Evolutionary conservation across 2,329 filamentous ascomycete genomes (phyloP), one percentile per base, ranked within the genome.

Genomic region (Cladosporium velox): DNA sequence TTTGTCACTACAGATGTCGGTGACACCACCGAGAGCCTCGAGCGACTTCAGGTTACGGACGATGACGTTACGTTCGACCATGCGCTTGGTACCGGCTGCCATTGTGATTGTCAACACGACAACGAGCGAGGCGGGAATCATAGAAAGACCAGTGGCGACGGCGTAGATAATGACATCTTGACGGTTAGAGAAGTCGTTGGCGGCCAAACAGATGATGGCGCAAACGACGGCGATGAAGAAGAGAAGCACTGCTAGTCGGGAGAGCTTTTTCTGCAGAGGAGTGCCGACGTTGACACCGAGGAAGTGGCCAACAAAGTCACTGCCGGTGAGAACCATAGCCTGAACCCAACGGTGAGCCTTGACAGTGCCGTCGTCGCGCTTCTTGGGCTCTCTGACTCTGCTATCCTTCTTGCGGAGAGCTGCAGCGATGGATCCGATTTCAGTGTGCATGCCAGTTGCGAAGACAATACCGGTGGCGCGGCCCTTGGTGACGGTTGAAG

Each of bases 261-360:
- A 92, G 61, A 97, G 84, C 74, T 91, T 94, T 70, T 90, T 89
- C 79, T 96, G 92, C 55, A 97, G 82, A 0, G 93, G 93, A 1
- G 93, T 96, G 59, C 92, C 92, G 64, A 91, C 84, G 64, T 86
- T 89, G 67, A 91, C 84, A 61, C 89, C 89, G 10, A 91, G 80
- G 73, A 91, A 90, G 44, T 83, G 81, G 4, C 86, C 87, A 66
- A 89, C 77, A 6, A 84, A 85, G 74, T 89, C 86, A 14, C 81
- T 83, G 51, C 83, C 75, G 3, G 86, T 89, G 47, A 83, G 77
- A 28, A 81, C 76, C 52, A 80, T 78, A 7, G 85, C 85, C 70
- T 86, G 82, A 12, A 85, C 75, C 47, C 77, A 77, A 49, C 74
- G 72, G 54, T 77, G 72, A 30, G 74, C 73, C 54, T 72, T 72